Evolutionary conservation across 169 alveolate genomes (phyloP), one percentile per base, ranked within the genome.

Genomic region (Cryptosporidium tyzzeri): DNA sequence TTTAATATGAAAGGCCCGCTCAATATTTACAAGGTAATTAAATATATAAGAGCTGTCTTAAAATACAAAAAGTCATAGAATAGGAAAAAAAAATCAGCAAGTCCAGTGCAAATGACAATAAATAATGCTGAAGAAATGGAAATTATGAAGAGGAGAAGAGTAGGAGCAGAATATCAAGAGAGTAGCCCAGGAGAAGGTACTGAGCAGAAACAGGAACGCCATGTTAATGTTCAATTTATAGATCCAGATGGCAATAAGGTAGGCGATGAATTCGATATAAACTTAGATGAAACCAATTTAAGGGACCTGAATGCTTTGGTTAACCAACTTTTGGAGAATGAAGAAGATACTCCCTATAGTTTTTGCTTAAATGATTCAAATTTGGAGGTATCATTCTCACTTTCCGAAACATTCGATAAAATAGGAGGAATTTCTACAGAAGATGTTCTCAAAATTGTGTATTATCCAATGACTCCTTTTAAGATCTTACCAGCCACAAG

Each of bases 401-500:
- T 80, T 18, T 37, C 75, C 5, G 89, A 80, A 48, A 50, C 80
- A 21, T 80, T 80, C 31, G 73, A 59, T 31, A 61, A 48, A 18
- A 44, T 80, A 26, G 89, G 55, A 44, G 68, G 53, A 1, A 80
- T 85, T 68, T 93, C 96, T 59, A 94, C 96, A 29, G 97, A 95
- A 59, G 91, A 85, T 55, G 93, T 94, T 41, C 86, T 94, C 55
- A 92, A 91, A 37, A 94, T 95, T 50, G 94, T 92, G 51, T 95
- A 95, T 84, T 74, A 94, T 23, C 97, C 97, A 3, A 91, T 94
- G 59, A 92, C 94, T 51, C 93, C 94, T 23, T 97, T 95, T 93
- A 93, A 92, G 58, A 96, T 97, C 18, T 91, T 97, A 26, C 97
- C 97, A 10, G 95, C 96, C 70, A 94, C 96, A 2, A 93, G 98